Conservation (phyloP, 164 flowering plant species). For the Annona squamosa region DNA sequence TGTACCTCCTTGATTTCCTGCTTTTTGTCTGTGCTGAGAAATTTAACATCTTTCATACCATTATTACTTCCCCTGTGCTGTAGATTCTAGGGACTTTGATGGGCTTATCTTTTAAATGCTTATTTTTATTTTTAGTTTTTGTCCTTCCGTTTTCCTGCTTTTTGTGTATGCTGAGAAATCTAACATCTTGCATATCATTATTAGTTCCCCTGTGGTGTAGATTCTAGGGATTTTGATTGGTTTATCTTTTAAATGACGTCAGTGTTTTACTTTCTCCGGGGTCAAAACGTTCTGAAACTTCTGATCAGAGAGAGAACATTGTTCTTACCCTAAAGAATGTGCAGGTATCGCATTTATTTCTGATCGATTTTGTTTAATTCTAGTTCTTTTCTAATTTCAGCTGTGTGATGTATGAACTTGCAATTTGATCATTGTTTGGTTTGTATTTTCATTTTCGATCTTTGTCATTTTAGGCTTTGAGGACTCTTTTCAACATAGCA, state of each 20-base stretch:
- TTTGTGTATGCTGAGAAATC: background rate
- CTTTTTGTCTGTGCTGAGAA: too few relatives aligned
- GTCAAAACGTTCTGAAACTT: constrained; percentile 59
- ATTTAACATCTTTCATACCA: too few relatives aligned
- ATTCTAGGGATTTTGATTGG: background rate
- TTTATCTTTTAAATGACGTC: constrained; percentile 9
- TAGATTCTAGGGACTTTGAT: too few relatives aligned
- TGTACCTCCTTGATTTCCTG: background rate
- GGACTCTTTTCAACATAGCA: constrained; percentile 96
- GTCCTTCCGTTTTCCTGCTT: background rate
- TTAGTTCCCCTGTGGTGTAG: background rate
- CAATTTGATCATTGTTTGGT: background rate
- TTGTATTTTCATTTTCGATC: background rate
- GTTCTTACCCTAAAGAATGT: constrained; percentile 93
- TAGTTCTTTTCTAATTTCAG: background rate
- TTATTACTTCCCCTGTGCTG: too few relatives aligned
- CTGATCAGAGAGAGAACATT: constrained; percentile 67
- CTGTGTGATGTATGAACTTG: background rate
- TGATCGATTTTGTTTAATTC: background rate
- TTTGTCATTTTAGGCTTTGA: constrained; percentile 55
- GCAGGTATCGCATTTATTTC: constrained; percentile 48
- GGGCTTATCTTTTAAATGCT: too few relatives aligned
- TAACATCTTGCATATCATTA: background rate
- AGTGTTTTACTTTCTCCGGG: constrained; percentile 55
- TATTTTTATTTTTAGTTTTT: too few relatives aligned